Evolutionary conservation across 371 early-diverging fungal species (phyloP), one percentile per base, ranked within the genome.

Genomic region (Dichotomocladium elegans): DNA sequence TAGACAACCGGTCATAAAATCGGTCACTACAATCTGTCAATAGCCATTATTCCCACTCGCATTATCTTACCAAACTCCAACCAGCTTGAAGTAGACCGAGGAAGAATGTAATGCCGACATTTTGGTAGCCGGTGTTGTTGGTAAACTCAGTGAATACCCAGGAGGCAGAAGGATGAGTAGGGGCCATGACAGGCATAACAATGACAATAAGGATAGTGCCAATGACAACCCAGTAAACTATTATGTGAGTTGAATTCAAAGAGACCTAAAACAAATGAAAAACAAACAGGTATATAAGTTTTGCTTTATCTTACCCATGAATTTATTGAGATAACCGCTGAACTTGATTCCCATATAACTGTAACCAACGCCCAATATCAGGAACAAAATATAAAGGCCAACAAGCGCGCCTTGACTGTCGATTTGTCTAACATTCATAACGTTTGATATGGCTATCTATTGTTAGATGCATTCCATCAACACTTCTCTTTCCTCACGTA

Each of bases 131-230:
- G 2, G 74, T 70, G 3, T 43, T 60, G 15, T 74, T 74, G 5
- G 41, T 30, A 27, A 68, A 74, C 17, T 66, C 64, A 2, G 63
- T 60, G 45, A 74, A 74, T 0, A 71, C 74, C 70, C 70, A 74
- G 30, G 56, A 44, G 2, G 71, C 69, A 2, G 60, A 44, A 7
- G 48, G 55, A 25, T 66, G 63, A 12, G 60, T 51, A 15, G 68
- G 71, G 12, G 74, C 68, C 63, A 68, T 59, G 15, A 55, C 71
- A 25, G 68, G 68, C 31, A 66, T 51, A 17, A 51, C 47, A 49
- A 66, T 49, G 2, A 74, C 59, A n/a, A 74, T 60, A 41, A 74
- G 19, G 1, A 74, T 24, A 5, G 65, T 67, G 7, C 75, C 75
- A 51, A 68, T 47, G 4, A 46, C 22, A 8, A 61, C 63, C 71